phyloP scores from a whole-genome alignment of 495 filamentous ascomycete genomes.

The Penicillium coprophilum region DNA sequence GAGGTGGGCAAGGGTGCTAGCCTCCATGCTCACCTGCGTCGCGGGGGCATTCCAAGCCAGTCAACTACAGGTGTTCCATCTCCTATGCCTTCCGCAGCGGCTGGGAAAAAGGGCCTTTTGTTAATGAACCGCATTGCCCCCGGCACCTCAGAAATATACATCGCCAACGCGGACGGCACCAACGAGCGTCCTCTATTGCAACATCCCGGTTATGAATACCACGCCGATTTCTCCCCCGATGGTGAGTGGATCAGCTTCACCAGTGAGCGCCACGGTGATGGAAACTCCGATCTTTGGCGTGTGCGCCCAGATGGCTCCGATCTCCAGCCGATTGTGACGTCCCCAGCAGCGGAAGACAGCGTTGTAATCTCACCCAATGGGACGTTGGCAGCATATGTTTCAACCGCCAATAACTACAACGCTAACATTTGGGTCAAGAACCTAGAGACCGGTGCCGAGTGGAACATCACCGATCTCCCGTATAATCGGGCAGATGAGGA shows the following conservation, averaged over 20 bases:
- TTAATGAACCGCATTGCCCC: conserved; percentile 40
- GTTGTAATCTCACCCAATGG: conserved; percentile 32
- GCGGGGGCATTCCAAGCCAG: background rate
- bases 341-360: conserved; percentile 26
- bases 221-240: conserved; percentile 35
- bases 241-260: conserved; percentile 35
- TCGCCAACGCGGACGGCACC: conserved; percentile 34
- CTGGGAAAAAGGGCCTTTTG: conserved; percentile 25
- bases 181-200: conserved; percentile 33
- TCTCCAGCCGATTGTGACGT: conserved; percentile 22
- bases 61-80: background rate
- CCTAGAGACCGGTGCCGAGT: conserved; percentile 22
- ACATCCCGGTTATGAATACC: conserved; percentile 36
- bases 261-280: conserved; percentile 30
- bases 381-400: conserved; percentile 28
- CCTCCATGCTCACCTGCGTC: background rate
- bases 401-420: conserved; percentile 23
- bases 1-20: background rate
- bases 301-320: conserved; percentile 27
- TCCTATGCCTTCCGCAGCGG: background rate
- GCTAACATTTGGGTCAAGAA: conserved; percentile 33
- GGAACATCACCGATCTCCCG: conserved; percentile 29
- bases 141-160: conserved; percentile 30
- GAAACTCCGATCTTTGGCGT: conserved; percentile 34
- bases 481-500: background rate